These are phyloP conservation scores for Tolypocladium ovalisporum DNA, from an alignment of 2,329 filamentous ascomycete genomes.

Conservation along the genomic window DNA sequence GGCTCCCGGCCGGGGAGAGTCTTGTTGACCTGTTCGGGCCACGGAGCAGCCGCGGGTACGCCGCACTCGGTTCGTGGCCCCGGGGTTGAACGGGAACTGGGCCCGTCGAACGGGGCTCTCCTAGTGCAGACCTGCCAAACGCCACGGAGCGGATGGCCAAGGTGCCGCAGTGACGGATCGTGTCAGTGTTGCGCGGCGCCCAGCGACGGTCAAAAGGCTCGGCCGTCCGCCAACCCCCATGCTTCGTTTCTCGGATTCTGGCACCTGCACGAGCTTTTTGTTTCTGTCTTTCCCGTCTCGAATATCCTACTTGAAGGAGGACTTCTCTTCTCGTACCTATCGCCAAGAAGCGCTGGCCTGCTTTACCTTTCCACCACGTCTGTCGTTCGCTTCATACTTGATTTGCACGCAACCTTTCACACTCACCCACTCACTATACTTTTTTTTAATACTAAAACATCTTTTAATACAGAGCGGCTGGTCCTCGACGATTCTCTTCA, in stretches of 20 bases:
- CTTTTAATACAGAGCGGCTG: conserved; percentile 2
- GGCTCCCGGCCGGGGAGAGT: neutral
- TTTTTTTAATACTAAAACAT: neutral
- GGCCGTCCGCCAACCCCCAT: neutral
- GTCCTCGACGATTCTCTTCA: neutral
- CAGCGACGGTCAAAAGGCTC: neutral
- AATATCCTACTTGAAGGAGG: neutral
- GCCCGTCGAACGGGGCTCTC: neutral
- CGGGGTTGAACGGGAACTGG: neutral
- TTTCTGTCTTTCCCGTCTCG: neutral
- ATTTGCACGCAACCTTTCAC: neutral
- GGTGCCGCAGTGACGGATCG: neutral
- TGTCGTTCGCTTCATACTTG: conserved; percentile 3
- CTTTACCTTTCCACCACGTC: conserved; percentile 5
- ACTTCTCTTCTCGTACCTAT: neutral
- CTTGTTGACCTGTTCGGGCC: neutral
- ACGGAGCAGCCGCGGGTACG: too few species aligned
- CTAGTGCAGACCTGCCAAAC: neutral
- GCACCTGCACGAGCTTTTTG: neutral
- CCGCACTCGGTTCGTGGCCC: neutral
- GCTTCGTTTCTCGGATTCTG: neutral
- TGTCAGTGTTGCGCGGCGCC: neutral
- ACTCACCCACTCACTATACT: neutral
- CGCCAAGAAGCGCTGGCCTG: conserved; percentile 8
- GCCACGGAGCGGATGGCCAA: neutral